phyloP scores from a whole-genome alignment of 306 rosid genomes.

The Cicer cuneatum region DNA sequence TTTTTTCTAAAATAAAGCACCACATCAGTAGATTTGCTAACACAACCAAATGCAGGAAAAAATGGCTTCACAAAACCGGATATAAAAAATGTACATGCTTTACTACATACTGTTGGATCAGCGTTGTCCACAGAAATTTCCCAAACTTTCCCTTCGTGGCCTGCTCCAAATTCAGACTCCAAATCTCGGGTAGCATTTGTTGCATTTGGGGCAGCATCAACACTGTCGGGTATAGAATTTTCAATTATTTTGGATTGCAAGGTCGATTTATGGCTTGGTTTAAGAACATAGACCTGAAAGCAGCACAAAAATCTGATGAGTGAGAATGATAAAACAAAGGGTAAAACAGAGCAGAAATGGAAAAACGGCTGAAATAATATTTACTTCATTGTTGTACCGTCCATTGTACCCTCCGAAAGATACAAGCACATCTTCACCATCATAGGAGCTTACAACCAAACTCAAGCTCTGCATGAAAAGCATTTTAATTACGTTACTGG shows the following conservation, averaged over 20 bases:
- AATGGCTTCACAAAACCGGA: constrained; percentile 27
- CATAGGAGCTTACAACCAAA: constrained; percentile 73
- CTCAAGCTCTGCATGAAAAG: constrained; percentile 77
- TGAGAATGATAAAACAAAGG: constrained; percentile 35
- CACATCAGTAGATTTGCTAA: not conserved
- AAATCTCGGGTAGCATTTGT: constrained; percentile 75
- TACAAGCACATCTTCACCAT: constrained; percentile 81
- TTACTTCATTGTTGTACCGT: constrained; percentile 86
- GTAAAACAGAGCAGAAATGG: constrained; percentile 27
- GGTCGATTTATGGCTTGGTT: constrained; percentile 92
- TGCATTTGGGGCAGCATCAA: constrained; percentile 66
- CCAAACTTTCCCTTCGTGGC: constrained; percentile 81
- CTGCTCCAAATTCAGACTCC: constrained; percentile 73
- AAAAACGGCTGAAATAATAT: constrained; percentile 38
- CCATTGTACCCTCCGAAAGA: constrained; percentile 96
- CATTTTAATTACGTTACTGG: constrained; percentile 36
- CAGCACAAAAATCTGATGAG: constrained; percentile 42
- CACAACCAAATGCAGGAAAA: constrained; percentile 25
- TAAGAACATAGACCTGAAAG: constrained; percentile 78
- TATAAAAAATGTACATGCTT: constrained; percentile 41
- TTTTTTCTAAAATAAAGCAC: constrained; percentile 34
- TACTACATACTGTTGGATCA: constrained; percentile 60
- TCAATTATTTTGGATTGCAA: constrained; percentile 73
- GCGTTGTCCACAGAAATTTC: constrained; percentile 77
- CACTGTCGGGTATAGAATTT: constrained; percentile 70